Conservation (phyloP, 2,329 filamentous ascomycete species). For the Pseudogymnoascus sp. region DNA sequence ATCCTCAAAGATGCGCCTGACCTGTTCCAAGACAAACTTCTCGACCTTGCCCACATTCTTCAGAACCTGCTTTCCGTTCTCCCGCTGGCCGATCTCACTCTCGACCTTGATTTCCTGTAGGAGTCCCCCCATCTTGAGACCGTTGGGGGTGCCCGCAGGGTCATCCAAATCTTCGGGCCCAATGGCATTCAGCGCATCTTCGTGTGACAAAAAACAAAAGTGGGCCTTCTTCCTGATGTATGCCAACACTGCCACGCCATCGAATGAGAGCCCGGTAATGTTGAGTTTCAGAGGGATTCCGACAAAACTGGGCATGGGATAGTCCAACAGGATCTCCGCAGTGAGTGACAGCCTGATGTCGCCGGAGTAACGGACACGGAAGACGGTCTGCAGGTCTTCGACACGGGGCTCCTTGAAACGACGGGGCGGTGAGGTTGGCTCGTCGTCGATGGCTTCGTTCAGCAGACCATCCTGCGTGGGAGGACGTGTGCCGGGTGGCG, state of each 20-base stretch:
- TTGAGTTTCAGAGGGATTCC: constrained; percentile 90
- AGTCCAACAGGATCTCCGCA: constrained; percentile 91
- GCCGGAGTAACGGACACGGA: constrained; percentile 81
- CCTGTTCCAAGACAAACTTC: constrained; percentile 92
- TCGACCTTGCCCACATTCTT: constrained; percentile 99
- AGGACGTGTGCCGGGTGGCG: constrained; percentile 50
- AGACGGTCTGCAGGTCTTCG: constrained; percentile 88
- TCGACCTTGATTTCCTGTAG: constrained; percentile 92
- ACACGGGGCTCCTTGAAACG: constrained; percentile 64
- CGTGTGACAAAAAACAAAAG: constrained; percentile 89
- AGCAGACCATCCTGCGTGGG: constrained; percentile 46
- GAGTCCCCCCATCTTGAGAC: constrained; percentile 59
- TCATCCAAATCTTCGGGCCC: constrained; percentile 25
- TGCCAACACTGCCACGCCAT: constrained; percentile 86
- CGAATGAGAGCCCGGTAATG: constrained; percentile 90
- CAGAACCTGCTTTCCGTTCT: constrained; percentile 84
- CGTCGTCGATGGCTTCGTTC: constrained; percentile 25
- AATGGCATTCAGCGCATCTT: constrained; percentile 75
- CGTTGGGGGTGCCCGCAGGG: constrained; percentile 21
- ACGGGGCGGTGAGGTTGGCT: constrained; percentile 36
- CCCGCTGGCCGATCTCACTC: constrained; percentile 91
- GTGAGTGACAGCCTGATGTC: constrained; percentile 84
- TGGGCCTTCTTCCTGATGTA: constrained; percentile 84
- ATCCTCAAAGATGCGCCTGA: constrained; percentile 94
- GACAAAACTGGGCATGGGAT: constrained; percentile 97